Conservation (phyloP, 805 yeast genomes). For the Clavispora carvajalis region DNA sequence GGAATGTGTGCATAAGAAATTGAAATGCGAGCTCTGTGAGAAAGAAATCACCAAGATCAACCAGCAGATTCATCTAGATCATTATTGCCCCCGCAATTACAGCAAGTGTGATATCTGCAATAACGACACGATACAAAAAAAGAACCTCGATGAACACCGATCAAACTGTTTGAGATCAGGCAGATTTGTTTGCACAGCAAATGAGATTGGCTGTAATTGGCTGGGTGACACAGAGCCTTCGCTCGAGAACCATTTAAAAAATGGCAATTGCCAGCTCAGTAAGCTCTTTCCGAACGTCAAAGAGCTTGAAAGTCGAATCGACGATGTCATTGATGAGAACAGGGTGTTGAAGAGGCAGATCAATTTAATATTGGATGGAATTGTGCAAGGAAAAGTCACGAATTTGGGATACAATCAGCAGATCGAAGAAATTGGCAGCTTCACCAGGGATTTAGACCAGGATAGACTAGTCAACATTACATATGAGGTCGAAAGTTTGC, state of each 20-base stretch:
- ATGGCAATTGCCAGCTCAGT: constrained; percentile 27
- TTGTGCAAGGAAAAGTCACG: constrained; percentile 45
- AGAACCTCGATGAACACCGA: constrained; percentile 35
- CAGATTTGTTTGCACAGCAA: constrained; percentile 43
- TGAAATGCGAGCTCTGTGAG: constrained; percentile 35
- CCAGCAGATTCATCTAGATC: constrained; percentile 29
- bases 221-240: constrained; percentile 31
- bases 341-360: constrained; percentile 37
- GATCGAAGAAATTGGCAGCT: constrained; percentile 40
- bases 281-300: constrained; percentile 24
- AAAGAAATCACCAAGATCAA: constrained; percentile 22
- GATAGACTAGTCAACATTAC: constrained; percentile 28
- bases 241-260: constrained; percentile 30
- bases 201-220: constrained; percentile 48
- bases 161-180: constrained; percentile 37
- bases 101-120: constrained; percentile 38
- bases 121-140: constrained; percentile 37
- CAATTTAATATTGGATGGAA: constrained; percentile 40
- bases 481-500: constrained; percentile 41
- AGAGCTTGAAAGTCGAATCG: constrained; percentile 21
- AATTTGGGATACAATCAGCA: constrained; percentile 45
- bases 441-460: constrained; percentile 19
- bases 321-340: constrained; percentile 31
- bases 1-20: constrained; percentile 36
- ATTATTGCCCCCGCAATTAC: constrained; percentile 36